Evolutionary conservation across 1,284 basidiomycete species (phyloP).

Genomic region (Dichomitus squalens): DNA sequence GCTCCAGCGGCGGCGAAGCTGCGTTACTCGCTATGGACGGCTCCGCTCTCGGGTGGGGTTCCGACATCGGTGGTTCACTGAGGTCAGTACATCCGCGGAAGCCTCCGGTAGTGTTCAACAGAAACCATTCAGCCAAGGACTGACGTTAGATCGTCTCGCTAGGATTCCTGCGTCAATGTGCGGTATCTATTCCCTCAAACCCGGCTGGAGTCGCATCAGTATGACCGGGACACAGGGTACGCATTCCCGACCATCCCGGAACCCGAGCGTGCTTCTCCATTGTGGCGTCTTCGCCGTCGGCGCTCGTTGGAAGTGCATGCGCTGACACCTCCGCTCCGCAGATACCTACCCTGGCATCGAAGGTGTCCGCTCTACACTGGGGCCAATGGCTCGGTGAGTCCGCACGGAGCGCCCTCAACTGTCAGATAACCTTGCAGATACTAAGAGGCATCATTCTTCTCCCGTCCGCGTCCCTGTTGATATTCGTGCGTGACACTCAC

Average conservation of each 20-base stretch:
- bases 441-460: not conserved
- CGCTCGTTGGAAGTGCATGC: not conserved
- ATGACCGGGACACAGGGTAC: constrained; percentile 43
- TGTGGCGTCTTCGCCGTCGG: not conserved
- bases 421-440: constrained; percentile 1
- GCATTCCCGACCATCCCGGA: constrained; percentile 33
- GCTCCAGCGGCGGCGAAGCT: constrained; percentile 80
- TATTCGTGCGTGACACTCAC: not conserved
- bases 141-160: not conserved
- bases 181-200: constrained; percentile 83
- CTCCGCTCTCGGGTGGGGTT: constrained; percentile 76
- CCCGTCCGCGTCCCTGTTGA: not conserved
- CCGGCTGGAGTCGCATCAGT: constrained; percentile 57
- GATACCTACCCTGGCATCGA: constrained; percentile 9
- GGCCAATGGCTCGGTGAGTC: constrained; percentile 10
- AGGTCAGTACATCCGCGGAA: constrained; percentile 11
- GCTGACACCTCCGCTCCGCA: not conserved
- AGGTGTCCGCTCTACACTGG: constrained; percentile 5
- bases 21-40: constrained; percentile 79
- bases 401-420: not conserved
- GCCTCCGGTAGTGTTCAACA: not conserved
- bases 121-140: not conserved
- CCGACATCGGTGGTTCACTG: constrained; percentile 76
- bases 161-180: constrained; percentile 83
- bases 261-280: not conserved